Base-by-base conservation (phyloP, 208 protist species). In the Phytomonas francai region DNA sequence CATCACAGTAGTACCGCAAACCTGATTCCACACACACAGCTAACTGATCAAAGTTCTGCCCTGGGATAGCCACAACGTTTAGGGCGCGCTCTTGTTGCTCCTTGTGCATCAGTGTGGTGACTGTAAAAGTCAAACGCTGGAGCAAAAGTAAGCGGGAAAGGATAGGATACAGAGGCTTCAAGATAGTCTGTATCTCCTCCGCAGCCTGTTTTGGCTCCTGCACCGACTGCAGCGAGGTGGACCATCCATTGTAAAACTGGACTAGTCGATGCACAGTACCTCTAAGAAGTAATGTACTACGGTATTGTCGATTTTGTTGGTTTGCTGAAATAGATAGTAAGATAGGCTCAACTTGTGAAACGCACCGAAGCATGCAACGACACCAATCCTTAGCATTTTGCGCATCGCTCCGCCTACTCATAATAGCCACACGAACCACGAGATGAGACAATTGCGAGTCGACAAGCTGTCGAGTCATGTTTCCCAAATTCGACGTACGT, bases 71-170 rank as follows among this genome's bases (percentile, higher is more conserved):
- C 39, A 12, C 16, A 19, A 49, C 39, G 39, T 19, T 49, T 49
- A 19, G 14, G 7, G 14, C 39, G 16, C 9, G 3, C 14, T 19
- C 39, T 49, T 49, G 39, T 49, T 6, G 39, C 16, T 49, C 39
- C 39, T 22, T 49, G 14, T 49, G 14, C 16, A 49, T 49, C 16
- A 12, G 12, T 19, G 39, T 9, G 12, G 39, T 19, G 12, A 49
- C 39, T 49, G 39, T 19, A 19, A 49, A 61, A 9, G 9, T 34
- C 22, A 61, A 9, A 61, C 74, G 79, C 57, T 84, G 79, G 30
- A 84, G 57, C 0, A 84, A 64, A 22, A 84, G 66, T 49, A 80
- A 67, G 25, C 65, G 67, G 22, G 74, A 42, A 32, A 80, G 29
- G 3, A 75, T 31, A 25, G 69, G 74, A 25, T 72, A 70, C 28